Evolutionary conservation across 1,284 basidiomycete genomes (phyloP), one percentile per base, ranked within the genome.

Genomic region (Agaricales sp.): DNA sequence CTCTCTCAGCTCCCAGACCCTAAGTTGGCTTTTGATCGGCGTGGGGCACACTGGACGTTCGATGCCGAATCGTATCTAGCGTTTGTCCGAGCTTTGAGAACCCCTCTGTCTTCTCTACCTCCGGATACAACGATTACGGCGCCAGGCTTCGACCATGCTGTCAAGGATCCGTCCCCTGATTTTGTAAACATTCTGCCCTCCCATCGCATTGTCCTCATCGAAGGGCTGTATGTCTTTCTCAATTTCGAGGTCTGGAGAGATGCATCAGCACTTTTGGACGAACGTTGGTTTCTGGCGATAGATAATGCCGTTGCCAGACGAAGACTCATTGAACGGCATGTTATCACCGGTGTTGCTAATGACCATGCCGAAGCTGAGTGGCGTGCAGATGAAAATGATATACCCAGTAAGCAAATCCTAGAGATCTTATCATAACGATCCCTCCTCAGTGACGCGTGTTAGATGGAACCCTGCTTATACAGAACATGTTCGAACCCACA

Each of bases 191-290:
- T 97, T 21, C 58, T 67, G 21, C 76, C 83, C 0, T 54, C 67
- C 24, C 82, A 93, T 58, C 77, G 84, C 2, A 74, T 95, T 48
- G 74, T 95, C 48, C 63, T 94, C 51, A 76, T 94, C 52, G 90
- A 95, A 64, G 91, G 92, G 0, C 67, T 95, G 6, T 93, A 95
- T 63, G 77, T 81, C 3, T 78, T 90, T 52, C 73, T 92, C 18
- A 73, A 80, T 26, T 67, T 79, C 16, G 68, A 75, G 0, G 83
- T 85, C 0, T 97, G 94, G 94, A 61, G 61, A 1, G 71, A 76
- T 14, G 87, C 82, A 1, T 80, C 82, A 0, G 63, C 67, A 20
- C 59, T 78, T 54, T 71, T 94, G 51, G 87, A 97, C 59, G 80
- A 90, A 59, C 71, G 88, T 13, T 86, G 91, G 74, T 85, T 84